Percentiles rank a stretch among this genome's conserved stretches.
Conservation (phyloP, 169 alveolate species). For the Plasmodium gallinaceum region DNA sequence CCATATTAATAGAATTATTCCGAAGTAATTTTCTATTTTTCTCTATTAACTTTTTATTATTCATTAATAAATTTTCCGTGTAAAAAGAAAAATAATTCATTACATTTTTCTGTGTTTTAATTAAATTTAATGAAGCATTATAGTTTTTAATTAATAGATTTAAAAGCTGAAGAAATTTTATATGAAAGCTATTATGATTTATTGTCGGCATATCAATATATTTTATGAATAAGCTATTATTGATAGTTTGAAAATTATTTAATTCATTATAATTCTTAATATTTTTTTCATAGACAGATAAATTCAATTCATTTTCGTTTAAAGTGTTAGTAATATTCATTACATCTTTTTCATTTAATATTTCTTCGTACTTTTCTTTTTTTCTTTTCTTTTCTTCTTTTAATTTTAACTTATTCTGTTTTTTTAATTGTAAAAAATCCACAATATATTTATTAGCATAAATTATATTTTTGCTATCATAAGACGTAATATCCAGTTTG, state of each 20-base stretch:
- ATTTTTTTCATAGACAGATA: constrained; percentile 52
- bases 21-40: constrained; percentile 43
- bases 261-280: constrained; percentile 38
- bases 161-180: constrained; percentile 17
- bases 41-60: constrained; percentile 43
- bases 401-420: constrained; percentile 37
- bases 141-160: constrained; percentile 44
- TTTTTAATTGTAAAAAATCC: constrained; percentile 46
- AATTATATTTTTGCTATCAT: constrained; percentile 31
- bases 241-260: constrained; percentile 28
- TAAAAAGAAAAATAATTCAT: constrained; percentile 46
- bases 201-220: constrained; percentile 30
- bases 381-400: constrained; percentile 19
- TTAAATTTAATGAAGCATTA: constrained; percentile 52
- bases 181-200: not conserved
- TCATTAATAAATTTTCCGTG: constrained; percentile 52
- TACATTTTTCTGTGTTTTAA: constrained; percentile 53
- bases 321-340: constrained; percentile 32
- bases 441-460: constrained; percentile 46
- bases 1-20: constrained; percentile 7
- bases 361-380: not conserved
- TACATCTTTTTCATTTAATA: constrained; percentile 55
- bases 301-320: constrained; percentile 30
- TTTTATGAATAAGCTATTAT: constrained; percentile 15
- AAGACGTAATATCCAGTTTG: constrained; percentile 10